Base-by-base conservation (phyloP, 148 eudicot species). In the Simmondsia chinensis region DNA sequence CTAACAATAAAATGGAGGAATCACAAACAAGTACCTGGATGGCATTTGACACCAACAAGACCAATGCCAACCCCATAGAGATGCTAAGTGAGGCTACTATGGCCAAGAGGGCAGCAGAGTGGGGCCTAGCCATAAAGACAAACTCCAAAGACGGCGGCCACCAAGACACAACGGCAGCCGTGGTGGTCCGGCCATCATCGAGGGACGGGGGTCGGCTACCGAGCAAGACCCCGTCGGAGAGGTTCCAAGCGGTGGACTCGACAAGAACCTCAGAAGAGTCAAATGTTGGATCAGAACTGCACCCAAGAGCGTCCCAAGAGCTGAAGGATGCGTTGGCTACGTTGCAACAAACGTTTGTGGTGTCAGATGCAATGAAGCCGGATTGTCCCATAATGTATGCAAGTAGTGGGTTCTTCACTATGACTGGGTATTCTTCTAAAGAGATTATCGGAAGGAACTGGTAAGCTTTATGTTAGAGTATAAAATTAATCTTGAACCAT, bases 301-400 rank as follows among this genome's bases (percentile, higher is more conserved):
- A 67, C 3, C 96, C 83, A 0, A 74, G 89, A 38, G 89, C 77
- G 18, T 93, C 99, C 5, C 84, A 93, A 39, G 99, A 93, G 52
- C 48, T 93, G 40, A 93, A 82, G 54, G 94, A 86, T 25, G 99
- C 96, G 21, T 46, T 93, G 46, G 69, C 91, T 0, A 79, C 80
- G 1, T 51, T 93, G 43, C 89, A 93, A 38, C 99, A 93, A 48
- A 93, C 99, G 0, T 93, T 93, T 71, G 99, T 93, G 14, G 96
- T 93, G 13, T 86, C 94, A 0, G 99, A 93, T 56, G 99, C 99
- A 17, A 80, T 96, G 8, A 86, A 82, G 55, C 94, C 99, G 3
- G 94, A 93, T 20, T 74, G 72, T 38, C 99, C 99, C 1, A 87
- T 93, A 3, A 22, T 93, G 54, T 93, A 86, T 57, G 99, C 99